These are phyloP conservation scores for Syzygium jambos DNA, from an alignment of 345 rosid genomes.

Conservation along the genomic window DNA sequence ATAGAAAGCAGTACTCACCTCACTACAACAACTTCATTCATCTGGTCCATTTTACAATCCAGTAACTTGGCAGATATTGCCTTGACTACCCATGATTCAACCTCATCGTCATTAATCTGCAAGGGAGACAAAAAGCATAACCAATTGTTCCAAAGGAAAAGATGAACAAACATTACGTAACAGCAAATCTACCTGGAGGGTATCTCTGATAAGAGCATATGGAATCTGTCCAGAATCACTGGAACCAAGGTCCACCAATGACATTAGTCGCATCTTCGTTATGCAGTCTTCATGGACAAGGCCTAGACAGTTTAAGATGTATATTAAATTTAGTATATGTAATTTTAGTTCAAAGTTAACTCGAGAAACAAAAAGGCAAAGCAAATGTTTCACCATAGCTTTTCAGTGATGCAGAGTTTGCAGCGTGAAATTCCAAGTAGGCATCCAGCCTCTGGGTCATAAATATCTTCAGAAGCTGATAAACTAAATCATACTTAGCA, in stretches of 20 bases:
- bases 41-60: slow-evolving; percentile 86
- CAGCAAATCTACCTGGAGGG: slow-evolving; percentile 48
- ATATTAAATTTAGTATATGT: background rate
- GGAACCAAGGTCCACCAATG: slow-evolving; percentile 71
- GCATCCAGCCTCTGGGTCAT: slow-evolving; percentile 70
- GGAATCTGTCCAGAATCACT: slow-evolving; percentile 66
- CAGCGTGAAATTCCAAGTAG: slow-evolving; percentile 67
- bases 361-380: background rate
- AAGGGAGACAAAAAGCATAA: background rate
- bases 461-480: slow-evolving; percentile 81
- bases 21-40: slow-evolving; percentile 75
- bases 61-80: slow-evolving; percentile 74
- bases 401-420: slow-evolving; percentile 60
- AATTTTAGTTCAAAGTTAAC: background rate
- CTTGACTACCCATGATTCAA: slow-evolving; percentile 82
- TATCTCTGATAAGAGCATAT: slow-evolving; percentile 51
- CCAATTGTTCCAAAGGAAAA: background rate
- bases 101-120: slow-evolving; percentile 78
- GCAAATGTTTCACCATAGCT: slow-evolving; percentile 43
- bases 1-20: slow-evolving; percentile 31
- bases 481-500: slow-evolving; percentile 52
- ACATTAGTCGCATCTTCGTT: slow-evolving; percentile 78
- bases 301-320: slow-evolving; percentile 25
- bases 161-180: background rate
- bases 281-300: slow-evolving; percentile 85